Percentiles rank a stretch among this genome's conserved stretches.
phyloP scores from a whole-genome alignment of 805 yeast genomes.

The Cyberlindnera americana region DNA sequence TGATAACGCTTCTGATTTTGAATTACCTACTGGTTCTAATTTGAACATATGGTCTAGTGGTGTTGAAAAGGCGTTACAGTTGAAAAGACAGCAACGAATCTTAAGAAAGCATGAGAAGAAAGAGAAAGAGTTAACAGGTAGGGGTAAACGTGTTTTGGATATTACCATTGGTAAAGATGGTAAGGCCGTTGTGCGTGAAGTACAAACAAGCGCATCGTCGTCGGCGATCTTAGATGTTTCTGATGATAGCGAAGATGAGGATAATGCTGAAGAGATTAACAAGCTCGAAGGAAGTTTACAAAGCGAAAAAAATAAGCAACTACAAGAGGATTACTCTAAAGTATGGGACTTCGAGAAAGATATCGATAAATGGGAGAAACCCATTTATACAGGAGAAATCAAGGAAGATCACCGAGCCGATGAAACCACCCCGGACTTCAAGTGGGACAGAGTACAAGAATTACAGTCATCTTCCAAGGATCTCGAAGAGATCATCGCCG shows the following conservation, averaged over 20 bases:
- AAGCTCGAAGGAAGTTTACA: conserved; percentile 30
- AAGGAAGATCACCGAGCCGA: too few species aligned
- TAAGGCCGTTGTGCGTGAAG: conserved; percentile 56
- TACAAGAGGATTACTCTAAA: conserved; percentile 32
- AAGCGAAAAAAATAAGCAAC: conserved; percentile 32
- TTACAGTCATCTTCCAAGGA: conserved; percentile 1
- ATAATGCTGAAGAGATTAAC: conserved; percentile 27
- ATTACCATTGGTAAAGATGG: conserved; percentile 76
- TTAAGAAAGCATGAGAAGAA: conserved; percentile 58
- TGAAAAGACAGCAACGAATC: conserved; percentile 81
- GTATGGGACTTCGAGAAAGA: conserved; percentile 64
- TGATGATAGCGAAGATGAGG: conserved; percentile 37
- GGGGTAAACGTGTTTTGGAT: conserved; percentile 71
- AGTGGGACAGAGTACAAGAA: conserved; percentile 15
- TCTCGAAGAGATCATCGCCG: conserved; percentile 11
- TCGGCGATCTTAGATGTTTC: conserved; percentile 12
- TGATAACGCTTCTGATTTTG: conserved; percentile 89
- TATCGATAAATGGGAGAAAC: conserved; percentile 50
- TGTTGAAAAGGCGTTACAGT: conserved; percentile 79
- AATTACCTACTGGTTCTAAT: conserved; percentile 49
- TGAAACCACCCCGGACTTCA: neutral
- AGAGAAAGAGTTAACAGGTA: conserved; percentile 59
- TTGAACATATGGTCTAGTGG: conserved; percentile 77
- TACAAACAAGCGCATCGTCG: conserved; percentile 9
- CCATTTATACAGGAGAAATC: conserved; percentile 33